Conservation (phyloP, 192 early-diverging fungal species). For the Coemansia javaensis region DNA sequence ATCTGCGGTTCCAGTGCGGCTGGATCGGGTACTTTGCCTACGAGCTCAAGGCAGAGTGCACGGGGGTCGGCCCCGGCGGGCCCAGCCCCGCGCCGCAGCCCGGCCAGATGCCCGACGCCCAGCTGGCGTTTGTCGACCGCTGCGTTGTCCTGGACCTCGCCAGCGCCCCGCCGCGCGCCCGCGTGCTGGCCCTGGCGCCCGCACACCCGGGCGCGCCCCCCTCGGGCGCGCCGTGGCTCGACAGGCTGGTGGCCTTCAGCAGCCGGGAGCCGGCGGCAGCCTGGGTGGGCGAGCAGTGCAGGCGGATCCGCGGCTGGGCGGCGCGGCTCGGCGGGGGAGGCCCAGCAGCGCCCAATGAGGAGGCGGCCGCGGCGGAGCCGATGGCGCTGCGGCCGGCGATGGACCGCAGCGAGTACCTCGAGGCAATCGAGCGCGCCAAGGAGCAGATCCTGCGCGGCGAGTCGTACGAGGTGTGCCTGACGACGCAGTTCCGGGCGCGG, state of each 20-base stretch:
- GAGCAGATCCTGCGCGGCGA: constrained; percentile 74
- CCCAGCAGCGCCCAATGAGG: not conserved
- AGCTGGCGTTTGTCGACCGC: constrained; percentile 71
- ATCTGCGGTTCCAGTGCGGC: constrained; percentile 71
- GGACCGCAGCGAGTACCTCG: constrained; percentile 46
- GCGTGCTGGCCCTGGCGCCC: constrained; percentile 15
- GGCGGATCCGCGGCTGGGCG: not conserved
- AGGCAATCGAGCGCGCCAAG: constrained; percentile 51
- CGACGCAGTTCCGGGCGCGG: constrained; percentile 65
- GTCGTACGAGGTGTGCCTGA: constrained; percentile 93
- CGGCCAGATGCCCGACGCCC: constrained; percentile 59
- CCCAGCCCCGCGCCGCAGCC: not conserved
- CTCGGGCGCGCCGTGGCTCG: constrained; percentile 2
- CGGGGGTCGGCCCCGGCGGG: not conserved
- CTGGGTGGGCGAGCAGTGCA: constrained; percentile 6
- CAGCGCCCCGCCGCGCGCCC: constrained; percentile 4
- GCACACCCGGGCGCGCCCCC: too few relatives aligned
- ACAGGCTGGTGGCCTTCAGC: constrained; percentile 11
- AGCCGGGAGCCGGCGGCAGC: not conserved
- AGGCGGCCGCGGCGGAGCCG: not conserved
- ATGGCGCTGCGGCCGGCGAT: constrained; percentile 5
- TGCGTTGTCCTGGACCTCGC: constrained; percentile 69
- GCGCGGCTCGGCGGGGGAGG: too few relatives aligned
- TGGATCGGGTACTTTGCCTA: constrained; percentile 90
- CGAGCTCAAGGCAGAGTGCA: constrained; percentile 80